Evolutionary conservation across 805 yeast genomes (phyloP).

Genomic region (Candida maris): DNA sequence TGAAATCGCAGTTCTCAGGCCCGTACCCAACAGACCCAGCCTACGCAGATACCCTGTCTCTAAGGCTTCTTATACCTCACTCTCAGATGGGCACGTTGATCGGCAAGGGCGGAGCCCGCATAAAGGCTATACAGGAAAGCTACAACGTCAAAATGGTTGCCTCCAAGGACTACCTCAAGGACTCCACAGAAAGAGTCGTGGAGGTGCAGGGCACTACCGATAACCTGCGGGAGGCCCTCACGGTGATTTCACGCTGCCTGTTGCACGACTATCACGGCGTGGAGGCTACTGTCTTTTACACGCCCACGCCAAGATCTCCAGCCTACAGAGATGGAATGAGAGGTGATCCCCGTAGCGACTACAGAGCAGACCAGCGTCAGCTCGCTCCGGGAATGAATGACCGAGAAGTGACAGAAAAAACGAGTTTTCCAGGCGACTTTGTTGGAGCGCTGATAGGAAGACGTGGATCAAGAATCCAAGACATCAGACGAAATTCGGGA

Average conservation of each 20-base stretch:
- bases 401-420: conserved; percentile 36
- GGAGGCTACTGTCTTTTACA: conserved; percentile 60
- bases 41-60: conserved; percentile 47
- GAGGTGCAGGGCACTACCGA: conserved; percentile 80
- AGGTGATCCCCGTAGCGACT: conserved; percentile 4
- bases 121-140: conserved; percentile 70
- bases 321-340: conserved; percentile 14
- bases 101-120: conserved; percentile 78
- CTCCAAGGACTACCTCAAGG: conserved; percentile 75
- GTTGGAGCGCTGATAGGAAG: conserved; percentile 91
- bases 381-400: conserved; percentile 12
- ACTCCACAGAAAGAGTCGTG: conserved; percentile 79
- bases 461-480: conserved; percentile 81
- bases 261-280: conserved; percentile 70
- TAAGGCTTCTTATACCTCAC: conserved; percentile 76
- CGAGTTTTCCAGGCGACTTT: conserved; percentile 69
- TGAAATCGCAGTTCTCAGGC: conserved; percentile 53
- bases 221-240: conserved; percentile 53
- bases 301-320: conserved; percentile 38
- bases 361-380: conserved; percentile 1
- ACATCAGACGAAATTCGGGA: conserved; percentile 72
- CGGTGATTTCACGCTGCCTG: conserved; percentile 63
- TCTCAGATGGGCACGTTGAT: conserved; percentile 85
- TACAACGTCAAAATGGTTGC: conserved; percentile 80
- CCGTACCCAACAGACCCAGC: conserved; percentile 50